Percentiles rank a stretch among this genome's conserved stretches.
Conservation (phyloP, 192 early-diverging fungal genomes). For the Coemansia sp. region DNA sequence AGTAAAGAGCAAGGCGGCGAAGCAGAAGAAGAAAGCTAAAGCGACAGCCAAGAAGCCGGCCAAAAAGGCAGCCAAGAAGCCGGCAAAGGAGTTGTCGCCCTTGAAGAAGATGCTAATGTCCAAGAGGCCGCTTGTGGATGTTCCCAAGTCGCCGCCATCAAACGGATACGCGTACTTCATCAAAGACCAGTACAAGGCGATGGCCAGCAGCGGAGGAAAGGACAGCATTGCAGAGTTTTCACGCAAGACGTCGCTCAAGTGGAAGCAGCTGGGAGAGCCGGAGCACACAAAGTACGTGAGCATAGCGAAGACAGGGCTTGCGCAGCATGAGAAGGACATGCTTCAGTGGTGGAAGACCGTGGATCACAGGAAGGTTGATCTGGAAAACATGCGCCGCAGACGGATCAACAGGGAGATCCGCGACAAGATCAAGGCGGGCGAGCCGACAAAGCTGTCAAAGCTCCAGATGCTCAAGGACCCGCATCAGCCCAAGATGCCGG, state of each 20-base stretch:
- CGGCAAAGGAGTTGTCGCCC: background rate
- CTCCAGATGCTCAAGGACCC: constrained; percentile 36
- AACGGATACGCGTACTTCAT: background rate
- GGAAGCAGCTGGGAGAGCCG: constrained; percentile 19
- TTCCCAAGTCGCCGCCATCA: background rate
- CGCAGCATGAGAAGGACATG: constrained; percentile 15
- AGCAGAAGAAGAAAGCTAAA: constrained; percentile 7
- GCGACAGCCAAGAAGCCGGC: constrained; percentile 1
- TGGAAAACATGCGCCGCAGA: constrained; percentile 46
- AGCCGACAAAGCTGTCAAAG: background rate
- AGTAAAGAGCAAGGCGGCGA: constrained; percentile 10
- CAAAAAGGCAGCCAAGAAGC: constrained; percentile 13
- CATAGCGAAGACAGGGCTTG: background rate
- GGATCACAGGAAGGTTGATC: constrained; percentile 27
- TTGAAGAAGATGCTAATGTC: constrained; percentile 2
- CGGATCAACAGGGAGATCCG: constrained; percentile 13
- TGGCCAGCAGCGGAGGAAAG: background rate
- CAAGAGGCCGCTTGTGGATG: background rate
- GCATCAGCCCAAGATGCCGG: constrained; percentile 40
- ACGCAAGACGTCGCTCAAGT: constrained; percentile 14
- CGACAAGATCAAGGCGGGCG: background rate
- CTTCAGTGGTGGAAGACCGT: constrained; percentile 40
- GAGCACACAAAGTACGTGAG: constrained; percentile 16
- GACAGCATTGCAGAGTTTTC: background rate
- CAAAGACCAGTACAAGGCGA: background rate